These are phyloP conservation scores for Blastocrithidia nonstop DNA, from an alignment of 208 protist genomes.

Conservation along the genomic window DNA sequence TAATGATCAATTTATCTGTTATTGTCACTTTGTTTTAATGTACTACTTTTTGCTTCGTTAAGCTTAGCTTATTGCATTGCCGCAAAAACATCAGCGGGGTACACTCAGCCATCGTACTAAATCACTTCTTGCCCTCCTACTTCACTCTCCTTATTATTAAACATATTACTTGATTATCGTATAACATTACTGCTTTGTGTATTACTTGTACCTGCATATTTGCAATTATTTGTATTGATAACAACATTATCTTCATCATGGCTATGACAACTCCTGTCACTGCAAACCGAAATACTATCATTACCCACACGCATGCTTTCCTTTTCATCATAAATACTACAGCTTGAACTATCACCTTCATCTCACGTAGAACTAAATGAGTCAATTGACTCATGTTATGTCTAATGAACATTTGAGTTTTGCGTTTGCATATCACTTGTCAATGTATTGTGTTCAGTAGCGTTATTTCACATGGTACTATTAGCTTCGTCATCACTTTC, in stretches of 20 bases:
- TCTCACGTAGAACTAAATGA: too few relatives aligned
- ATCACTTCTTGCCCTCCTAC: too few relatives aligned
- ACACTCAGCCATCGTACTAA: conserved; percentile 46
- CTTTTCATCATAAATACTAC: too few relatives aligned
- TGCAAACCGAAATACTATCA: conserved; percentile 4
- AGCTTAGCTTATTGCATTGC: not conserved
- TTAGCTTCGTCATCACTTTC: too few relatives aligned
- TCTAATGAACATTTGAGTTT: too few relatives aligned
- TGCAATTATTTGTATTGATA: not conserved
- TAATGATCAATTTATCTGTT: not conserved
- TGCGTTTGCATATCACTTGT: too few relatives aligned
- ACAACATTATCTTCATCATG: not conserved
- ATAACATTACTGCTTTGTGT: not conserved
- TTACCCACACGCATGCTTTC: too few relatives aligned
- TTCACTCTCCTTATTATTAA: conserved; percentile 4
- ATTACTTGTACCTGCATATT: not conserved
- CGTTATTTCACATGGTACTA: too few relatives aligned
- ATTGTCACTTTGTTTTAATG: not conserved
- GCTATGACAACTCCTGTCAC: not conserved
- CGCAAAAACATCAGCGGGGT: conserved; percentile 23
- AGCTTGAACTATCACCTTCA: too few relatives aligned
- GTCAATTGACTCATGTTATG: too few relatives aligned
- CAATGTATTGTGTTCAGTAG: too few relatives aligned
- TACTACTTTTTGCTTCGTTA: not conserved
- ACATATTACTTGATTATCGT: not conserved